phyloP scores from a whole-genome alignment of 2,329 filamentous ascomycete genomes.

The Botrytis galanthina region DNA sequence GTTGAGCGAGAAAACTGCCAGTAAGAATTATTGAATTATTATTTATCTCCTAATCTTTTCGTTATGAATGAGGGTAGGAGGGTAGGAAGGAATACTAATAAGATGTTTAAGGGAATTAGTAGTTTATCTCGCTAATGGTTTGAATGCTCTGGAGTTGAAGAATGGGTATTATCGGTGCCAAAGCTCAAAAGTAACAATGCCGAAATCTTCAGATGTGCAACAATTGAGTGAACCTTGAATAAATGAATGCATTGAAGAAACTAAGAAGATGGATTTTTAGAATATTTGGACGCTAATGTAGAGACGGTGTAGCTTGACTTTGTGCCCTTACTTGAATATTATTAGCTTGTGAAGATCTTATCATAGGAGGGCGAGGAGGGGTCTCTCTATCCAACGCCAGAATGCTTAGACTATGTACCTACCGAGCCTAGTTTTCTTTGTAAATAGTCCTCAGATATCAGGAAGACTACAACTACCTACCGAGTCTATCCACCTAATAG shows the following conservation, averaged over 20 bases:
- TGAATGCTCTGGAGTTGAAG: not conserved
- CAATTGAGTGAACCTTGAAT: not conserved
- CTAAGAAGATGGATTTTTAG: not conserved
- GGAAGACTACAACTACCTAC: not conserved
- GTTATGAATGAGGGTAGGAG: too few relatives aligned
- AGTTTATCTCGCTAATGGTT: too few relatives aligned
- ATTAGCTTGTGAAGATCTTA: not conserved
- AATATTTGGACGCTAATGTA: not conserved
- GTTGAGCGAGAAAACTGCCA: too few relatives aligned
- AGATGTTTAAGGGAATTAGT: too few relatives aligned
- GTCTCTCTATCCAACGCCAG: not conserved
- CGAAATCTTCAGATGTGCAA: not conserved
- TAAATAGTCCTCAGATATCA: not conserved
- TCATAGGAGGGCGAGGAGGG: not conserved
- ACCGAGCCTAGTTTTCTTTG: not conserved
- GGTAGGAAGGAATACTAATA: too few relatives aligned
- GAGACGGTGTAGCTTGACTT: not conserved
- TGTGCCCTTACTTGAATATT: not conserved
- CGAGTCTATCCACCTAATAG: too few relatives aligned
- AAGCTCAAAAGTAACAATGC: not conserved
- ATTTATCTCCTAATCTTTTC: too few relatives aligned
- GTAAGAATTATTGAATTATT: too few relatives aligned
- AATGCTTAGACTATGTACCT: not conserved
- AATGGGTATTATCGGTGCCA: not conserved
- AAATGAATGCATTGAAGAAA: not conserved